phyloP scores from a whole-genome alignment of 2,329 filamentous ascomycete species.

The Fusarium mexicanum region DNA sequence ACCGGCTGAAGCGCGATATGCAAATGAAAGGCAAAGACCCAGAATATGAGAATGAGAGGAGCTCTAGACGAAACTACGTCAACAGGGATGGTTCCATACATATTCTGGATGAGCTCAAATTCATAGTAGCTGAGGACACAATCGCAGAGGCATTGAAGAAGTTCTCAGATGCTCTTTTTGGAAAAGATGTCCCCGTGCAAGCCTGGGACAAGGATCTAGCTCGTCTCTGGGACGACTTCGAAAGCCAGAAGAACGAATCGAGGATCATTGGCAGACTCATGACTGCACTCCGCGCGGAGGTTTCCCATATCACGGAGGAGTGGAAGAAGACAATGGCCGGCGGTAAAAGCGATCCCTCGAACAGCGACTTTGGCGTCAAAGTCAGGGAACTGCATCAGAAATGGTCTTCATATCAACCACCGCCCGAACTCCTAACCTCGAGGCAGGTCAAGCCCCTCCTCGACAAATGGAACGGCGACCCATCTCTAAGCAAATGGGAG shows the following conservation, averaged over 20 bases:
- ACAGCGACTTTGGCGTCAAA: conserved; percentile 38
- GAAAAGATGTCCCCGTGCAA: conserved; percentile 21
- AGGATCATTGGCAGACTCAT: conserved; percentile 47
- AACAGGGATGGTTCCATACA: conserved; percentile 50
- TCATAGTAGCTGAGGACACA: conserved; percentile 57
- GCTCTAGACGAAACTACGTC: conserved; percentile 29
- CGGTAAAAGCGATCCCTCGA: conserved; percentile 43
- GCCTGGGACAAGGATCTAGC: conserved; percentile 53
- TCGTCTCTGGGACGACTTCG: conserved; percentile 48
- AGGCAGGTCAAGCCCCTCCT: conserved; percentile 45
- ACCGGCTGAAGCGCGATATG: conserved; percentile 28
- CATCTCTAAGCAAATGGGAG: conserved; percentile 54
- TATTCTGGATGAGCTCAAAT: conserved; percentile 72
- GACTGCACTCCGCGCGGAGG: conserved; percentile 46
- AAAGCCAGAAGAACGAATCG: conserved; percentile 42
- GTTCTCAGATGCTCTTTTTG: conserved; percentile 43
- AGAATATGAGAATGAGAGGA: conserved; percentile 54
- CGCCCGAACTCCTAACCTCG: conserved; percentile 30
- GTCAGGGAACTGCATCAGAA: conserved; percentile 51
- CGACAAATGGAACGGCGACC: conserved; percentile 36
- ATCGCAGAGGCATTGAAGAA: conserved; percentile 51
- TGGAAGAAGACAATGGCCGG: conserved; percentile 48
- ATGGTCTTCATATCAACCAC: conserved; percentile 56
- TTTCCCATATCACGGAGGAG: conserved; percentile 40
- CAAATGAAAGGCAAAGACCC: conserved; percentile 49